These are phyloP conservation scores for Apophysomyces trapeziformis DNA, from an alignment of 371 early-diverging fungal genomes.

Conservation along the genomic window DNA sequence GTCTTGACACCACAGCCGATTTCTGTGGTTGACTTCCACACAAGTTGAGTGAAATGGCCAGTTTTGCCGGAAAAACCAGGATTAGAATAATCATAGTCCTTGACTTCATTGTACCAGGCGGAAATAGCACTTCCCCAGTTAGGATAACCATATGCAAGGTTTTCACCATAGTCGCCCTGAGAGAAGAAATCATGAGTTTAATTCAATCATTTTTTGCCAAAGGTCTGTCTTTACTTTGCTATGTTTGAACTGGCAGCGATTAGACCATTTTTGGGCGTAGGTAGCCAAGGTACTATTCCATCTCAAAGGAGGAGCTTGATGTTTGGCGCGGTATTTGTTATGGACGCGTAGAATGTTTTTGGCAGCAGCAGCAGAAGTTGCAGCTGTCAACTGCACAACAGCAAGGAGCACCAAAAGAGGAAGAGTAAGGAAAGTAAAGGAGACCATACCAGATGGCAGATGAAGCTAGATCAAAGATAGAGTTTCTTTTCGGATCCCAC, in stretches of 20 bases:
- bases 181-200: background rate
- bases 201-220: background rate
- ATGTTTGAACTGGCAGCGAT: slow-evolving; percentile 47
- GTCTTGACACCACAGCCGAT: slow-evolving; percentile 57
- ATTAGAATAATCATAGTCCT: slow-evolving; percentile 40
- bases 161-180: slow-evolving; percentile 44
- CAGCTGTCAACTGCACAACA: slow-evolving; percentile 8
- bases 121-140: slow-evolving; percentile 30
- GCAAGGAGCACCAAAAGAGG: slow-evolving; percentile 2
- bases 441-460: slow-evolving; percentile 12
- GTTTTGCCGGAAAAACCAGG: slow-evolving; percentile 41
- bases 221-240: slow-evolving; percentile 21
- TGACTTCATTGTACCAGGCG: slow-evolving; percentile 54
- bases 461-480: background rate
- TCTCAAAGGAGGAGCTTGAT: slow-evolving; percentile 46
- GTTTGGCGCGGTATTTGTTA: slow-evolving; percentile 50
- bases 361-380: slow-evolving; percentile 9
- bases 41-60: slow-evolving; percentile 61
- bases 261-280: slow-evolving; percentile 55
- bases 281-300: slow-evolving; percentile 48
- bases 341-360: slow-evolving; percentile 36
- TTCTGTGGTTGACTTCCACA: slow-evolving; percentile 54
- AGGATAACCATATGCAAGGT: slow-evolving; percentile 49
- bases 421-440: slow-evolving; percentile 13
- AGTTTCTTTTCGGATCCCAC: no score